phyloP scores from a whole-genome alignment of 805 yeast species.

The Yarrowia divulgata region DNA sequence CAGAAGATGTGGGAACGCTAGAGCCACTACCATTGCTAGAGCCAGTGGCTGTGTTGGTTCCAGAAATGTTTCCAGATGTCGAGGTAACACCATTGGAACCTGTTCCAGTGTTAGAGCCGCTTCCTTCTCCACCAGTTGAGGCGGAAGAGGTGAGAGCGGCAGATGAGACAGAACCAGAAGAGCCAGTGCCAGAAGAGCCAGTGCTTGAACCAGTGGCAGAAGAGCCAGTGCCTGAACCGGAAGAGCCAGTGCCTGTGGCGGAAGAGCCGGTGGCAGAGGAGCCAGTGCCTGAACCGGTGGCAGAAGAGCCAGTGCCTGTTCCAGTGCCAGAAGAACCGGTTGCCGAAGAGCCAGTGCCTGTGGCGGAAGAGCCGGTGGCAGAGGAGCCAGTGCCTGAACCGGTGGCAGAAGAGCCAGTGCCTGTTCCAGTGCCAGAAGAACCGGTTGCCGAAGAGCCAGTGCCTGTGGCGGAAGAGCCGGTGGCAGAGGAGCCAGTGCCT shows the following conservation, averaged over 20 bases:
- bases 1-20: too few relatives aligned
- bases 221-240: background rate
- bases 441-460: background rate
- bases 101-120: background rate
- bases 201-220: background rate
- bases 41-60: background rate
- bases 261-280: background rate
- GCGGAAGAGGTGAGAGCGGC: background rate
- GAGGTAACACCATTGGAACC: too few relatives aligned
- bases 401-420: background rate
- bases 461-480: background rate
- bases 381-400: background rate
- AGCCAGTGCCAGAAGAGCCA: background rate
- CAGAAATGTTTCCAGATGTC: background rate
- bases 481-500: background rate
- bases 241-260: background rate
- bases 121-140: background rate
- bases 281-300: background rate
- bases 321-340: background rate
- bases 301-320: background rate
- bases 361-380: background rate
- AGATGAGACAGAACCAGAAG: background rate
- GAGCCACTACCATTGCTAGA: background rate
- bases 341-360: background rate
- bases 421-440: background rate